Evolutionary conservation across 2,329 filamentous ascomycete genomes (phyloP).

Genomic region (Pseudogymnoascus sp.): DNA sequence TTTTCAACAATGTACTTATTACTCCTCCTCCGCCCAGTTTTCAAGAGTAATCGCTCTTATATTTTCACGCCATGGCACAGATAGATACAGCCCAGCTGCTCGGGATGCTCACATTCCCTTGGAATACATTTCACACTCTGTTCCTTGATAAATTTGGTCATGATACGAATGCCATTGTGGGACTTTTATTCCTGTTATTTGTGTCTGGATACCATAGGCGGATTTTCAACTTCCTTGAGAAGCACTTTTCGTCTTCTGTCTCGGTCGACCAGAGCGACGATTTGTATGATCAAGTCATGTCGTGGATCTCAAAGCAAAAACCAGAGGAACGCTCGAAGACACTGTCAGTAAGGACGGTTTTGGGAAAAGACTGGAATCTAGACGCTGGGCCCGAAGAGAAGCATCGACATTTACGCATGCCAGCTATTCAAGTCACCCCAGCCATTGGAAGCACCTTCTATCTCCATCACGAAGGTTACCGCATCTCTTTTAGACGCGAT

Average conservation of each 20-base stretch:
- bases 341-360: background rate
- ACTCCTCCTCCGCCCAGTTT: background rate
- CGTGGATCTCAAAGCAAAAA: constrained; percentile 33
- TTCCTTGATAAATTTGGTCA: background rate
- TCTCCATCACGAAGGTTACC: constrained; percentile 82
- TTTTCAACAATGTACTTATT: background rate
- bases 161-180: background rate
- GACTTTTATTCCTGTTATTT: background rate
- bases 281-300: constrained; percentile 30
- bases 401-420: background rate
- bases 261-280: constrained; percentile 57
- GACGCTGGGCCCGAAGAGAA: background rate
- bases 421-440: background rate
- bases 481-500: constrained; percentile 44
- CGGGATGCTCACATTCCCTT: background rate
- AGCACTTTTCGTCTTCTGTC: constrained; percentile 38
- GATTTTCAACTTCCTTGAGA: background rate
- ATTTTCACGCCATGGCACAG: background rate
- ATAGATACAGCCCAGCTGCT: background rate
- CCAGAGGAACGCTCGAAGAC: background rate
- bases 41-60: background rate
- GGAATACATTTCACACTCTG: background rate
- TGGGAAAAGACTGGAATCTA: background rate
- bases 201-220: background rate
- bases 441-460: constrained; percentile 30